Evolutionary conservation across 441 rosid species (phyloP).

Genomic region (Syzygium syzygioides): DNA sequence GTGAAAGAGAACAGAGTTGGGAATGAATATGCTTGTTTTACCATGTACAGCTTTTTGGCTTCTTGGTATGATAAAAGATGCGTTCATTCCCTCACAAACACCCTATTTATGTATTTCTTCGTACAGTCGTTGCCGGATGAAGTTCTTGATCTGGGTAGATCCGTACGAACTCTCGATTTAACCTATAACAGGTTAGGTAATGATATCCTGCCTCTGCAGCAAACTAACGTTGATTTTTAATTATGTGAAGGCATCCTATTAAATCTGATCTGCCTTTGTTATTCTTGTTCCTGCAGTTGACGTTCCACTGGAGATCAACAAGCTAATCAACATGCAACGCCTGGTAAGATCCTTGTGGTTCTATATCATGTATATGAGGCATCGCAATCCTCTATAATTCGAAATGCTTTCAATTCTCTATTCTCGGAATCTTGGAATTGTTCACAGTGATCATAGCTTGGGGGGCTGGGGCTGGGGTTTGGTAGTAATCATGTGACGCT

Average conservation of each 20-base stretch:
- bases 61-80: neutral
- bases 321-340: conserved; percentile 82
- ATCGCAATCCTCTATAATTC: neutral
- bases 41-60: conserved; percentile 5
- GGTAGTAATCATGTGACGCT: neutral
- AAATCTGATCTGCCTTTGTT: neutral
- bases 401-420: neutral
- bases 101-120: conserved; percentile 10
- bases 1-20: neutral
- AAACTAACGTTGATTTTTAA: neutral
- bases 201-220: neutral
- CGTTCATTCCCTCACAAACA: neutral
- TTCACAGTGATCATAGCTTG: neutral
- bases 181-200: conserved; percentile 83
- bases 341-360: conserved; percentile 41
- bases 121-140: conserved; percentile 77
- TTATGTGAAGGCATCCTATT: neutral
- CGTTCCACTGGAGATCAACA: conserved; percentile 74
- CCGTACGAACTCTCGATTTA: conserved; percentile 83
- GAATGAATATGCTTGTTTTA: neutral
- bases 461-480: neutral
- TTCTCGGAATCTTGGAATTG: neutral
- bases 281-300: conserved; percentile 49
- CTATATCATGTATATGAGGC: neutral
- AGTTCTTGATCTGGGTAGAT: conserved; percentile 60